phyloP scores from a whole-genome alignment of 2,329 filamentous ascomycete species.

The Claviceps digitariae region DNA sequence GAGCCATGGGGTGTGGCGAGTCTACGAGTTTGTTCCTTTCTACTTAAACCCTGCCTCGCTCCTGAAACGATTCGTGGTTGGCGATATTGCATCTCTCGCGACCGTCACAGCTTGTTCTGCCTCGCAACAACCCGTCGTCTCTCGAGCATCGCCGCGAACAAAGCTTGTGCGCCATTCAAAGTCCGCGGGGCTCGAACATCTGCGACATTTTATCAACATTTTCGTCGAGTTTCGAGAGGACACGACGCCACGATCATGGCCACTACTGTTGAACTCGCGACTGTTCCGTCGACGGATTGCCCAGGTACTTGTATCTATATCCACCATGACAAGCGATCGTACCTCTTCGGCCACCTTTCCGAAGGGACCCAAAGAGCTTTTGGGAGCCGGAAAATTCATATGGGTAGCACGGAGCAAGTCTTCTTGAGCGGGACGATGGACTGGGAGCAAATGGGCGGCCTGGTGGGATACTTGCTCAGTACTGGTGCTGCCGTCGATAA shows the following conservation, averaged over 20 bases:
- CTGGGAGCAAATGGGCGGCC: slow-evolving; percentile 67
- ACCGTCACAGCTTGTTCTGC: not conserved
- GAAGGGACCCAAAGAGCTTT: slow-evolving; percentile 78
- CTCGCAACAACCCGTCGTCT: not conserved
- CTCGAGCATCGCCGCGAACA: not conserved
- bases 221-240: not conserved
- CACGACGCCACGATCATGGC: slow-evolving; percentile 42
- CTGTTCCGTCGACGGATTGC: slow-evolving; percentile 78
- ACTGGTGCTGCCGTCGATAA: slow-evolving; percentile 53
- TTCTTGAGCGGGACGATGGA: slow-evolving; percentile 69
- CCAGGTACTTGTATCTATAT: slow-evolving; percentile 65
- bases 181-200: not conserved
- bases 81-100: not conserved
- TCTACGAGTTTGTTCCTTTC: not conserved
- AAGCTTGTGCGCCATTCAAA: not conserved
- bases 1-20: slow-evolving; percentile 3
- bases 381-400: slow-evolving; percentile 49
- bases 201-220: not conserved
- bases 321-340: slow-evolving; percentile 69
- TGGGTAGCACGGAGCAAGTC: slow-evolving; percentile 58
- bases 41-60: not conserved
- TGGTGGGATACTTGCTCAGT: slow-evolving; percentile 76
- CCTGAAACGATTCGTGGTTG: not conserved
- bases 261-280: slow-evolving; percentile 59
- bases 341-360: slow-evolving; percentile 68